A percentile compares a stretch with the other conserved stretches of the same genome.
Evolutionary conservation across 495 filamentous ascomycete genomes (phyloP).

Genomic region (Filosporella fistucella): DNA sequence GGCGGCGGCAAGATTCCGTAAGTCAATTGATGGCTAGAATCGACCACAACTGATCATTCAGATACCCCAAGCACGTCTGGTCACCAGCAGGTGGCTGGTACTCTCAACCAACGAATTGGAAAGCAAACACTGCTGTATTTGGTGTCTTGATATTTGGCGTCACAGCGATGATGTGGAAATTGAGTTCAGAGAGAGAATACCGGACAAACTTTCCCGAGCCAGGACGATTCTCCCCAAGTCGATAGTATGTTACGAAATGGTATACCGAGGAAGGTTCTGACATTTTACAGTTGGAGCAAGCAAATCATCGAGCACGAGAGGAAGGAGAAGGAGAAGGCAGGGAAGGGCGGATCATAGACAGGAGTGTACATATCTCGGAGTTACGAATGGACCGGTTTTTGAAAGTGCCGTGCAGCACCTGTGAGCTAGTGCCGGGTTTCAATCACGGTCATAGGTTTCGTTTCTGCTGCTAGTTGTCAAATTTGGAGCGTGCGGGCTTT

Average conservation of each 20-base stretch:
- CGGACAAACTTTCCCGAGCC: slow-evolving; percentile 83
- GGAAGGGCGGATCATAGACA: slow-evolving; percentile 7
- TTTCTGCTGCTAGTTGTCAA: too few species aligned
- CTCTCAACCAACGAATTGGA: slow-evolving; percentile 90
- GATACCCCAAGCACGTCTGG: slow-evolving; percentile 99
- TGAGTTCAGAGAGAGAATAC: slow-evolving; percentile 79
- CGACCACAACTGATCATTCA: slow-evolving; percentile 29
- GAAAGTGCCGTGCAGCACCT: too few species aligned
- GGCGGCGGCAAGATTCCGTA: slow-evolving; percentile 89
- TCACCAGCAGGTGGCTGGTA: slow-evolving; percentile 98
- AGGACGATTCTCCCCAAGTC: slow-evolving; percentile 87
- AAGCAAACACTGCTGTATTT: slow-evolving; percentile 84
- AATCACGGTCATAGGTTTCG: too few species aligned
- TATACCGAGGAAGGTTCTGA: background rate
- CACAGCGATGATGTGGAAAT: slow-evolving; percentile 65
- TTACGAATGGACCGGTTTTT: slow-evolving; percentile 12
- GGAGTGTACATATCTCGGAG: slow-evolving; percentile 30
- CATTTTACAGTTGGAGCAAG: slow-evolving; percentile 71
- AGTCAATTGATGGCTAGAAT: slow-evolving; percentile 30
- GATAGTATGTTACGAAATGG: slow-evolving; percentile 68
- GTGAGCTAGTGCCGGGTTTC: too few species aligned
- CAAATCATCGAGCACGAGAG: slow-evolving; percentile 87
- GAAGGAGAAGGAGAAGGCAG: slow-evolving; percentile 34
- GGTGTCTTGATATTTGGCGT: slow-evolving; percentile 68
- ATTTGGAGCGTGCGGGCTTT: too few species aligned